Evolutionary conservation across 2,329 filamentous ascomycete species (phyloP), one percentile per base, ranked within the genome.

Genomic region (Colletotrichum australisinense): DNA sequence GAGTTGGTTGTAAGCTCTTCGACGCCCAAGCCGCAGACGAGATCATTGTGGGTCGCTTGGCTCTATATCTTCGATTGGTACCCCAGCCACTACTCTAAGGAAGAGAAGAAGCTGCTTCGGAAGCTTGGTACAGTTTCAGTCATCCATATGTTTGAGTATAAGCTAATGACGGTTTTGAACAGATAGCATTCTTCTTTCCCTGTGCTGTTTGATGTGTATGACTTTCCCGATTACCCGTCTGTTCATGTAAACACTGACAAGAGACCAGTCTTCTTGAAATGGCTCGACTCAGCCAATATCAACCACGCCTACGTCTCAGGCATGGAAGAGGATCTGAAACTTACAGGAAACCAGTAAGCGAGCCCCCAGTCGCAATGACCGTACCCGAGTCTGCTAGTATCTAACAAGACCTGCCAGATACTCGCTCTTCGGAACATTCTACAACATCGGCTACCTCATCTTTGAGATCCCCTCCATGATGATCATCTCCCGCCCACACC

Each of bases 301-400:
- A 80, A 77, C 69, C 79, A 79, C 38, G 83, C 82, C 5, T 84
- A 84, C 57, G 78, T 80, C 19, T 81, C 79, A 0, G 83, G 83
- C 1, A 83, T 84, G 82, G 81, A 81, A n/a, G 78, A 81, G 55
- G 80, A 82, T 2, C 76, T 82, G 1, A 49, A 76, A 2, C 75
- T 83, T 46, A 72, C 79, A 5, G 81, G 80, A 3, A 80, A 81
- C 30, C 74, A 83, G 73, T 76, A 64, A 14, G 35, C 7, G 16
- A 42, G 16, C 16, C 38, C 16, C 6, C 16, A 42, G 6, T 42
- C 6, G 14, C 16, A 7, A 7, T 16, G 6, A 42, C 14, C 14
- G 6, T 14, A 16, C 14, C 35, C 14, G 5, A 42, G 2, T 42
- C 16, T 42, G 38, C 38, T 19, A 6, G 16, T 42, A 6, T 19